Conservation (phyloP, 768 basidiomycete genomes). For the Cyathus striatus region DNA sequence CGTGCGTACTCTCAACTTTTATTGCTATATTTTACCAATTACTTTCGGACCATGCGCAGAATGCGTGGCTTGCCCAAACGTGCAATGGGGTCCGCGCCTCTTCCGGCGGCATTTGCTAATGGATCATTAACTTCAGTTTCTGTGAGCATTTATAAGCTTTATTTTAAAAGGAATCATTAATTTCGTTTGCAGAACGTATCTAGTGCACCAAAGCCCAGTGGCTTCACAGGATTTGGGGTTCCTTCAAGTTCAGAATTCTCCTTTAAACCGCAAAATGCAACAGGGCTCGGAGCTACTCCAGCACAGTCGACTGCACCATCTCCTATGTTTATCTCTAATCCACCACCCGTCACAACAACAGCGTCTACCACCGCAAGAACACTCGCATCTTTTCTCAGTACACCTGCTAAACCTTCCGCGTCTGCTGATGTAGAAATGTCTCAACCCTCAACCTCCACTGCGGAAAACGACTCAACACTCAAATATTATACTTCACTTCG, state of each 20-base stretch:
- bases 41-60: constrained; percentile 28
- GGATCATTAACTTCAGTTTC: too few relatives aligned
- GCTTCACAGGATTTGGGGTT: constrained; percentile 46
- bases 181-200: too few relatives aligned
- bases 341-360: constrained; percentile 23
- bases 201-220: constrained; percentile 37
- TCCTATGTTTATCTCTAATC: constrained; percentile 5
- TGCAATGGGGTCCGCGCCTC: constrained; percentile 18
- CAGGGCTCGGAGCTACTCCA: constrained; percentile 5
- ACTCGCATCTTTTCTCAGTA: constrained; percentile 40
- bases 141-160: too few relatives aligned
- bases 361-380: constrained; percentile 46
- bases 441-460: constrained; percentile 13
- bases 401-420: constrained; percentile 5
- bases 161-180: too few relatives aligned
- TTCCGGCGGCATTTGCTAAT: constrained; percentile 12
- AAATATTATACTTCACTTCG: constrained; percentile 69
- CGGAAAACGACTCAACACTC: constrained; percentile 27
- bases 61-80: constrained; percentile 63
- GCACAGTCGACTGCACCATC: constrained; percentile 6
- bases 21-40: neutral
- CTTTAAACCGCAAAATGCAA: constrained; percentile 6
- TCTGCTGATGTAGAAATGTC: constrained; percentile 5
- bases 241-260: constrained; percentile 4
- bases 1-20: constrained; percentile 34